Evolutionary conservation across 345 rosid species (phyloP), one percentile per base, ranked within the genome.

Genomic region (Pugionium cornutum): DNA sequence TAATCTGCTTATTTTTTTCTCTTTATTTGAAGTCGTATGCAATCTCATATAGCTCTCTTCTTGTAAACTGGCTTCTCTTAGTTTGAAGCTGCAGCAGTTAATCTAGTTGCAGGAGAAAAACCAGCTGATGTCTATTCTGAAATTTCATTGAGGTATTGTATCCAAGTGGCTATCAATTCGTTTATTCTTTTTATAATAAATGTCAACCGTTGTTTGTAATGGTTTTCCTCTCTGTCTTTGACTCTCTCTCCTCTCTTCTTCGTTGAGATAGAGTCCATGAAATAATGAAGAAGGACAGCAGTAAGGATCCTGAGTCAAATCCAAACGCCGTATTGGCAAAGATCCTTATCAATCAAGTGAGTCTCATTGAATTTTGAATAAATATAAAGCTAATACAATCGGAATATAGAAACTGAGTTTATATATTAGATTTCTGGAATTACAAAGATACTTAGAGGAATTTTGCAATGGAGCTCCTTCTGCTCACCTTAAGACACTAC

Each of bases 61-160:
- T 67, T 51, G 64, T 58, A 36, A 67, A 33, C 66, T 8, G 46
- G 55, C 40, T 76, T 77, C 56, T 69, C 46, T 32, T 75, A 94
- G 99, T 79, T 81, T 58, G 97, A 87, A 85, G 99, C 97, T 64
- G 92, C 89, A 40, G 97, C 99, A 60, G 99, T 90, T 78, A 94
- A 94, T 80, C 80, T 94, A 76, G 84, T 90, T 27, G 82, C 84
- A 27, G 80, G 82, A 63, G 92, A 90, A 41, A 84, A 86, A 76
- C 97, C 96, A 57, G 92, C 97, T 59, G 99, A 94, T 81, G 95
- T 94, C 70, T 94, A 94, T 75, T 80, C 97, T 36, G 99, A 85
- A 81, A 94, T 94, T 74, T 89, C 99, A 55, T 63, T 53, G 75
- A 94, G 99, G 99, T 94, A 88, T 56, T 47, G 6, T 62, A 68